These are phyloP conservation scores for Chlamydomonas sp. DNA, from an alignment of 139 green algal species.

Conservation along the genomic window DNA sequence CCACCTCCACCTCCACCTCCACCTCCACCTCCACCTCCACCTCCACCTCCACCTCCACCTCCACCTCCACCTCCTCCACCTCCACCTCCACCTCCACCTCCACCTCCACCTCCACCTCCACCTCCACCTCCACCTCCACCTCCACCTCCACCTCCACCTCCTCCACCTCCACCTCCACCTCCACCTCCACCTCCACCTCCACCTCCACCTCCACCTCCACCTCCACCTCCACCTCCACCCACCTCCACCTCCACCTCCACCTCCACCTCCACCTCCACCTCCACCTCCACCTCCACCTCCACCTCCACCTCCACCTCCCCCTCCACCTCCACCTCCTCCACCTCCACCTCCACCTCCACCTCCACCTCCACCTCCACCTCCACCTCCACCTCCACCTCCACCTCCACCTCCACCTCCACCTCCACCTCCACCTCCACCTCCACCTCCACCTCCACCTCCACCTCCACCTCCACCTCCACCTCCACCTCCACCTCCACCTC, in stretches of 20 bases:
- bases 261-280: conserved; percentile 5
- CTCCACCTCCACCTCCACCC: conserved; percentile 4
- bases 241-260: conserved; percentile 4
- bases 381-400: conserved; percentile 5
- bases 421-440: conserved; percentile 5
- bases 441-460: conserved; percentile 5
- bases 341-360: conserved; percentile 4
- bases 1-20: background rate
- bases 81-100: background rate
- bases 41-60: background rate
- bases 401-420: conserved; percentile 4
- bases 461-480: conserved; percentile 4
- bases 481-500: conserved; percentile 5
- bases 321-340: background rate
- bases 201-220: conserved; percentile 5
- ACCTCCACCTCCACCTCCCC: conserved; percentile 1
- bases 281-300: conserved; percentile 4
- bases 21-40: background rate
- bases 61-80: background rate
- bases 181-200: conserved; percentile 4
- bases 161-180: background rate
- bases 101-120: background rate
- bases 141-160: background rate
- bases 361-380: conserved; percentile 5
- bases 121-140: background rate